phyloP scores from a whole-genome alignment of 805 yeast genomes.

The Torulaspora maleeae region DNA sequence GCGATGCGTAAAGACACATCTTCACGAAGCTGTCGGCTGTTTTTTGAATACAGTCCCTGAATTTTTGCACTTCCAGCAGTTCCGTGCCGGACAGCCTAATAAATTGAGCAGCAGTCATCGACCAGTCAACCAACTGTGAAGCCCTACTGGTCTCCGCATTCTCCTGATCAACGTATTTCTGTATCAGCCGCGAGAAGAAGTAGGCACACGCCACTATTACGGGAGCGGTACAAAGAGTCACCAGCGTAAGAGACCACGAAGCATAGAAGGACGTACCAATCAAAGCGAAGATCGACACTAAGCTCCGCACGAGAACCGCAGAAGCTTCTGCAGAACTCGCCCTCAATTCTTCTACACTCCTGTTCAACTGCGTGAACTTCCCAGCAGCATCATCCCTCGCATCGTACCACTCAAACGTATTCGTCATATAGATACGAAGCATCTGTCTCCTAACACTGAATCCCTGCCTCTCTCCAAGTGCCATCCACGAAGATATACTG shows the following conservation, averaged over 20 bases:
- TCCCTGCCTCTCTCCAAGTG: constrained; percentile 68
- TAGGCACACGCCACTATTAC: constrained; percentile 49
- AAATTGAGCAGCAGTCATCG: constrained; percentile 52
- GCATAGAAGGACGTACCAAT: constrained; percentile 63
- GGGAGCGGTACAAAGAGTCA: constrained; percentile 73
- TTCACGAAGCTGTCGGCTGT: constrained; percentile 41
- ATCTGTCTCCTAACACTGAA: constrained; percentile 48
- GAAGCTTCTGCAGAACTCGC: constrained; percentile 62
- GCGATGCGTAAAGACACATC: constrained; percentile 44
- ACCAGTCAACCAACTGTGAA: constrained; percentile 66
- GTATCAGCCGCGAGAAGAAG: constrained; percentile 49
- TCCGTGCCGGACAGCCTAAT: constrained; percentile 61
- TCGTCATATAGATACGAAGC: constrained; percentile 42
- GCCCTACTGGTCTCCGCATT: constrained; percentile 53
- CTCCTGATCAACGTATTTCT: constrained; percentile 48
- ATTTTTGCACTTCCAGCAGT: constrained; percentile 44
- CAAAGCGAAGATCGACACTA: constrained; percentile 50
- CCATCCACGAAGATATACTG: constrained; percentile 58
- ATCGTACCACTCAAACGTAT: constrained; percentile 62
- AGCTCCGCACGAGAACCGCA: constrained; percentile 51
- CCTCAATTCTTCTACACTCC: constrained; percentile 72
- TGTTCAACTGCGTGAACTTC: constrained; percentile 55
- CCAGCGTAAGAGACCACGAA: constrained; percentile 81
- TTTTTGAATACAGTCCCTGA: constrained; percentile 32
- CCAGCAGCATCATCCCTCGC: constrained; percentile 53